Percentiles rank a stretch among this genome's conserved stretches.
phyloP scores from a whole-genome alignment of 1,139 yeast genomes.

The Suhomyces maxii region DNA sequence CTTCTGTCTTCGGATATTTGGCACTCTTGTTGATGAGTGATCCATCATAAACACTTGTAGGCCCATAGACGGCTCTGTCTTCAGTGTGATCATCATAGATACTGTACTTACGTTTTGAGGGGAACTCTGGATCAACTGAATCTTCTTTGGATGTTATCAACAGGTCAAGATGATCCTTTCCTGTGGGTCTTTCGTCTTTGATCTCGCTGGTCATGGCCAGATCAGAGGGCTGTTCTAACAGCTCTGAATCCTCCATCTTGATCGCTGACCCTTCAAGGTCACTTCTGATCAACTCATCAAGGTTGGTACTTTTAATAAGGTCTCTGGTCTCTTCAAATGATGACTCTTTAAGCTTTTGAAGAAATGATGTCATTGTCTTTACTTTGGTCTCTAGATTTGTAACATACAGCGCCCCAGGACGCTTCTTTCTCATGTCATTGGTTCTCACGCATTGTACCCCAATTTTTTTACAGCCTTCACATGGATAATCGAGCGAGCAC shows the following conservation, averaged over 20 bases:
- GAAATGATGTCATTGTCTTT: constrained; percentile 23
- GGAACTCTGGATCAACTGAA: neutral
- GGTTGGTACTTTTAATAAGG: constrained; percentile 3
- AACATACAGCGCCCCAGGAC: constrained; percentile 54
- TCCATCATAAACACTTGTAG: constrained; percentile 51
- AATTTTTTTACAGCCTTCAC: constrained; percentile 48
- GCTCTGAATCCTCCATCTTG: constrained; percentile 2
- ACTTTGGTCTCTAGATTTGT: constrained; percentile 35
- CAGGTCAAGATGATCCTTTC: neutral
- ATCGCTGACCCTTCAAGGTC: neutral
- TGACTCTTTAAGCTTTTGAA: constrained; percentile 24
- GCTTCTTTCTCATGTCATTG: constrained; percentile 54
- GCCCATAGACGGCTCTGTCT: constrained; percentile 43
- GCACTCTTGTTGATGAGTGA: constrained; percentile 26
- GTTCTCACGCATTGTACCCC: constrained; percentile 50
- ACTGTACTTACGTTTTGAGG: constrained; percentile 2
- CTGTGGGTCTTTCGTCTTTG: neutral
- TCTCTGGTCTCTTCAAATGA: constrained; percentile 23
- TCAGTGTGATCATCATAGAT: constrained; percentile 11
- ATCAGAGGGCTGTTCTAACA: neutral
- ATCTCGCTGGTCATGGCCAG: neutral
- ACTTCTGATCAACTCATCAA: constrained; percentile 7
- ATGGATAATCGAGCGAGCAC: constrained; percentile 53
- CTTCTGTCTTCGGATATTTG: constrained; percentile 17
- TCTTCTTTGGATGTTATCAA: neutral